A percentile compares a stretch with the other conserved stretches of the same genome.
Evolutionary conservation across 148 eudicot genomes (phyloP).

Genomic region (Pharnaceum exiguum): DNA sequence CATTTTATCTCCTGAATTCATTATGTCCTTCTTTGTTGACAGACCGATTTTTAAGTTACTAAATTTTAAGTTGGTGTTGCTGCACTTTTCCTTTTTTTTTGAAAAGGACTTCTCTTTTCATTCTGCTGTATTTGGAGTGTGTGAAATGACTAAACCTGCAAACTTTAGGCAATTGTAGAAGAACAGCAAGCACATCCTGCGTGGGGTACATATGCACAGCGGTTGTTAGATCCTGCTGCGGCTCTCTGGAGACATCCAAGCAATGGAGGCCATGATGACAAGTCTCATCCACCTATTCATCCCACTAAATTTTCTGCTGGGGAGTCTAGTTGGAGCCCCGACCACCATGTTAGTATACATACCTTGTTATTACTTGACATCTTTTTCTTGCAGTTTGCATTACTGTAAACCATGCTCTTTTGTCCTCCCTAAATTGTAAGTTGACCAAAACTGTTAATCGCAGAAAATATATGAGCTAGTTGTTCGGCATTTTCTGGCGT

Average conservation of each 20-base stretch:
- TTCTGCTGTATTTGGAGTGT: not conserved
- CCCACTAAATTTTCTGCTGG: constrained; percentile 95
- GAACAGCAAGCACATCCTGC: constrained; percentile 84
- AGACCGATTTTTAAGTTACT: too few species aligned
- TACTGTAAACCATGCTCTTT: not conserved
- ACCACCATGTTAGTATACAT: constrained; percentile 67
- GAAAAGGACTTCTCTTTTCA: not conserved
- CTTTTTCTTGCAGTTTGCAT: not conserved
- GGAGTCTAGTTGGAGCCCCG: constrained; percentile 85
- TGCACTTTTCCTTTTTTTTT: not conserved
- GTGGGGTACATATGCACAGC: constrained; percentile 91
- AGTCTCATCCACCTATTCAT: constrained; percentile 99
- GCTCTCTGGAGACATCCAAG: constrained; percentile 86
- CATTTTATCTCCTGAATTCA: not conserved
- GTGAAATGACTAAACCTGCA: not conserved
- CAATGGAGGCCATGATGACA: constrained; percentile 93
- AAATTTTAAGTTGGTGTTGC: not conserved
- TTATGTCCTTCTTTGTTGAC: constrained; percentile 1
- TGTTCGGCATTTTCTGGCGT: constrained; percentile 96
- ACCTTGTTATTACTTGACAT: not conserved
- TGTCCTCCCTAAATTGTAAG: not conserved
- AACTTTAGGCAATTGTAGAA: constrained; percentile 64
- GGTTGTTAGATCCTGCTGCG: constrained; percentile 72
- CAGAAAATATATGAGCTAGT: constrained; percentile 92
- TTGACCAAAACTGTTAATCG: constrained; percentile 6